Evolutionary conservation across 345 rosid genomes (phyloP), one percentile per base, ranked within the genome.

Genomic region (Brassica carinata): DNA sequence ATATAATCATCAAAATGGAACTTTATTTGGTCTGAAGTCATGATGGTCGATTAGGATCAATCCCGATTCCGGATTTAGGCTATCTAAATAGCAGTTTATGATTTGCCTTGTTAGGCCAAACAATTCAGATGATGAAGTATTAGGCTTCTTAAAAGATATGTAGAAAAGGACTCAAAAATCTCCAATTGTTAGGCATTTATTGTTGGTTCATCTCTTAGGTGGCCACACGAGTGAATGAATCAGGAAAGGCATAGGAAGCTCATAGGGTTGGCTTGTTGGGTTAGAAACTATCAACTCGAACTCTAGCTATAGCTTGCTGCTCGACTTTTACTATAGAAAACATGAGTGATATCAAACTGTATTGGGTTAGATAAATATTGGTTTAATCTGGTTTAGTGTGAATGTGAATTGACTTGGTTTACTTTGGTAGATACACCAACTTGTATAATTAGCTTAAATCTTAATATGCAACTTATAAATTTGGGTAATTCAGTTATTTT

Each of bases 161-260:
- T 63, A 48, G 58, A 71, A 51, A 33, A 77, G 26, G 29, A 34
- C 13, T 11, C 2, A 34, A 51, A 51, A 77, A 78, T 64, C 43
- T 51, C 9, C 0, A 9, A 33, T 13, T 19, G 71, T 64, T 71
- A 53, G 57, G 43, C 14, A 13, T 66, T 15, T 23, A 23, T 23
- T 58, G 69, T 63, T 63, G 17, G 57, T 43, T 43, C 51, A 10
- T 43, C 38, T 23, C 17, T 61, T 69, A 76, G 80, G 48, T 43
- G 59, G 62, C 33, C 59, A 69, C 18, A 62, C n/a, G 27, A 9
- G 64, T 33, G 75, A 9, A 14, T 43, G 51, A 9, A 43, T 9
- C 10, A 43, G 14, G 51, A 40, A 40, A 43, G 51, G 10, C 51
- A 10, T 43, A 43, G 3, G 51, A 43, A 43, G 51, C 51, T 10